Conservation (phyloP, 2,329 filamentous ascomycete species). For the Waltergamsia citrina region DNA sequence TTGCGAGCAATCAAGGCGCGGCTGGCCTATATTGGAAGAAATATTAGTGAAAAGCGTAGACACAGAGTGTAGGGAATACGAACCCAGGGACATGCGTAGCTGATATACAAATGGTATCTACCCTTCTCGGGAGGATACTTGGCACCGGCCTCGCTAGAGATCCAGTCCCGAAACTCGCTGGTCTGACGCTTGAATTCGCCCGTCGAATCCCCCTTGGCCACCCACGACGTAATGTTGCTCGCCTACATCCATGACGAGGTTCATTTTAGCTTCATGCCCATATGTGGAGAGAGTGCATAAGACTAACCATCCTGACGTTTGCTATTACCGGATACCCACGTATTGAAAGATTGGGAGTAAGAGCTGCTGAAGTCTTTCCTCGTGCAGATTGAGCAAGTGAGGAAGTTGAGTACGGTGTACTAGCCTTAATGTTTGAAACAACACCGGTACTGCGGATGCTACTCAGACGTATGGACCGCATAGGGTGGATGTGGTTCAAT, state of each 20-base stretch:
- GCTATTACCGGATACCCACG: too few species aligned
- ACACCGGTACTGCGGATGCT: too few species aligned
- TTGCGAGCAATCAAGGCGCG: constrained; percentile 79
- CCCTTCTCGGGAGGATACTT: constrained; percentile 78
- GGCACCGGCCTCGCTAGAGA: constrained; percentile 62
- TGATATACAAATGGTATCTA: constrained; percentile 90
- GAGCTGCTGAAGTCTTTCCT: neutral
- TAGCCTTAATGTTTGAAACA: too few species aligned
- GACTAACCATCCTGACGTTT: too few species aligned
- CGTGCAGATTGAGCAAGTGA: neutral
- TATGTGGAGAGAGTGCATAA: constrained; percentile 2
- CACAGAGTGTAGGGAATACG: constrained; percentile 8
- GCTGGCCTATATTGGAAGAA: constrained; percentile 46
- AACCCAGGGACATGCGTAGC: constrained; percentile 88
- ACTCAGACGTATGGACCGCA: too few species aligned
- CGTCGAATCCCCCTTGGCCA: constrained; percentile 62
- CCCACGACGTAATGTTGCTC: constrained; percentile 72
- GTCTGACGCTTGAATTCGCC: constrained; percentile 90
- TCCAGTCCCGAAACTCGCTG: constrained; percentile 73
- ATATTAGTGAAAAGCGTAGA: neutral
- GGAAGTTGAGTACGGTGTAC: too few species aligned
- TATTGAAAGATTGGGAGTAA: neutral
- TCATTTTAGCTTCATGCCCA: neutral
- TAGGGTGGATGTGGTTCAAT: too few species aligned
- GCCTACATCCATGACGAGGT: constrained; percentile 9